Evolutionary conservation across 2,329 filamentous ascomycete genomes (phyloP).

Genomic region (Westerdykella sp.): DNA sequence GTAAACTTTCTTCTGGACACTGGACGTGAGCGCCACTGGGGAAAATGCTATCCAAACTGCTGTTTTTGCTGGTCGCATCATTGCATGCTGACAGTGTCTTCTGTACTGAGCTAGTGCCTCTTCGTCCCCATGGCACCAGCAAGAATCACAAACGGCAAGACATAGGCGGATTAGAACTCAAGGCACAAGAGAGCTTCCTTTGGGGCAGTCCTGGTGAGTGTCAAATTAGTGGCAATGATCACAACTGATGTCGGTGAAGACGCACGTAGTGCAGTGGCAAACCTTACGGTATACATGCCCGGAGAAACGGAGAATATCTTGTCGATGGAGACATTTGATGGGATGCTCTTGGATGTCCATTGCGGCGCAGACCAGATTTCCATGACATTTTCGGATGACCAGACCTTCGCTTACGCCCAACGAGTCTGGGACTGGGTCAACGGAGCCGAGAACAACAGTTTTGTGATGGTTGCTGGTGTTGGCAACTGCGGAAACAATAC

Average conservation of each 20-base stretch:
- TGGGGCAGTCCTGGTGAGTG: slow-evolving; percentile 12
- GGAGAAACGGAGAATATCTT: slow-evolving; percentile 14
- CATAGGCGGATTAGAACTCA: slow-evolving; percentile 8
- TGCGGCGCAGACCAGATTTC: slow-evolving; percentile 11
- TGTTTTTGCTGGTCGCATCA: no score
- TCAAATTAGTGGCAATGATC: neutral
- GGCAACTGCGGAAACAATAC: slow-evolving; percentile 16
- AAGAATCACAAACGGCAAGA: slow-evolving; percentile 7
- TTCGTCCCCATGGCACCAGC: slow-evolving; percentile 7
- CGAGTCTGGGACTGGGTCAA: slow-evolving; percentile 16
- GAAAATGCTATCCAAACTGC: no score
- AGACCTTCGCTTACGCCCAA: slow-evolving; percentile 9
- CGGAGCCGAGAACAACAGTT: slow-evolving; percentile 16
- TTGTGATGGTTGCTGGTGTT: slow-evolving; percentile 15
- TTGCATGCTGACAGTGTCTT: slow-evolving; percentile 1
- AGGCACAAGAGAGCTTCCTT: slow-evolving; percentile 10
- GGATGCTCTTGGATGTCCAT: slow-evolving; percentile 10
- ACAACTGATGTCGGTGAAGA: neutral
- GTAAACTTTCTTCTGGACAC: no score
- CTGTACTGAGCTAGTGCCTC: slow-evolving; percentile 8
- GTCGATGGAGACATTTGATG: slow-evolving; percentile 17
- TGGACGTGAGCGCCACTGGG: no score
- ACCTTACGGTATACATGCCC: slow-evolving; percentile 14
- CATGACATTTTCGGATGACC: slow-evolving; percentile 15
- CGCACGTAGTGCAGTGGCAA: slow-evolving; percentile 6